Conservation (phyloP, 2,329 filamentous ascomycete genomes). For the Fusarium burgessii region DNA sequence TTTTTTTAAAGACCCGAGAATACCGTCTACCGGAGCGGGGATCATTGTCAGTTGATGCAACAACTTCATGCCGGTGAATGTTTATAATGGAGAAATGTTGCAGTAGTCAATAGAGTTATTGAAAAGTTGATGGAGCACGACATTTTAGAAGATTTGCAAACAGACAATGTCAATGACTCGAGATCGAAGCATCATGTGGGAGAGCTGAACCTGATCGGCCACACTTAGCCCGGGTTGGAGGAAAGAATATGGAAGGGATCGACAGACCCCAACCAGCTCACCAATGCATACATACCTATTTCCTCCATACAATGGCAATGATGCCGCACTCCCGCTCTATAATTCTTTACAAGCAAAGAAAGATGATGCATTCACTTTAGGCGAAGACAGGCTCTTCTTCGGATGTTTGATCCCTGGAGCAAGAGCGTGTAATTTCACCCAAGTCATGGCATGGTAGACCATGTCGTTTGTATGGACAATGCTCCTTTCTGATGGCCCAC, state of each 20-base stretch:
- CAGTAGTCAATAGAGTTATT: neutral
- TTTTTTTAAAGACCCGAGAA: neutral
- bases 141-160: neutral
- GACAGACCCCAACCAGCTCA: neutral
- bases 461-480: neutral
- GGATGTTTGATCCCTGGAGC: neutral
- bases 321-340: neutral
- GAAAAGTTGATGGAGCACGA: neutral
- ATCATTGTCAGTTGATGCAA: neutral
- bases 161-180: constrained; percentile 12
- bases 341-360: neutral
- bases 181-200: constrained; percentile 3
- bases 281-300: neutral
- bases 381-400: neutral
- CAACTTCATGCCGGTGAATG: neutral
- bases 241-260: constrained; percentile 11
- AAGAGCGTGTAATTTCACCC: neutral
- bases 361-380: neutral
- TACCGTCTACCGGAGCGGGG: neutral
- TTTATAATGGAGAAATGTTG: neutral
- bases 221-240: neutral
- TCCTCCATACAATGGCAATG: neutral
- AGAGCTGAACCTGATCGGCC: constrained; percentile 19
- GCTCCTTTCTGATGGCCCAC: neutral
- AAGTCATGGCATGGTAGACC: neutral